These are phyloP conservation scores for Candida rishiriensis DNA, from an alignment of 805 yeast genomes.

Conservation along the genomic window DNA sequence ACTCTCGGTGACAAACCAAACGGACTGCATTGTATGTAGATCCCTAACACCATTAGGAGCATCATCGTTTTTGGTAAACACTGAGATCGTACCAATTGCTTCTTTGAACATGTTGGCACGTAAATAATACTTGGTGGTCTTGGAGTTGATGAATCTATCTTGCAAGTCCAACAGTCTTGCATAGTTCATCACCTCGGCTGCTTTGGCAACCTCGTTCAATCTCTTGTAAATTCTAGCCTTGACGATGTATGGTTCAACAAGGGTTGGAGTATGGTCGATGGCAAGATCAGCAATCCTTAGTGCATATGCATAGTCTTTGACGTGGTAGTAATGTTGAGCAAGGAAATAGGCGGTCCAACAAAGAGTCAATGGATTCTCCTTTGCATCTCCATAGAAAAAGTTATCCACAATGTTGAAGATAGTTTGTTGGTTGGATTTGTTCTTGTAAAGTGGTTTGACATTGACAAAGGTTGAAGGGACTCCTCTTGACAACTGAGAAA, in stretches of 20 bases:
- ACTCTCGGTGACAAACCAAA: conserved; percentile 81
- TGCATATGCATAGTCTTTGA: conserved; percentile 53
- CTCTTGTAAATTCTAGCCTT: conserved; percentile 81
- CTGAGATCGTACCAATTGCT: conserved; percentile 67
- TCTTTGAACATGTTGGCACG: conserved; percentile 71
- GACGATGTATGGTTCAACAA: conserved; percentile 75
- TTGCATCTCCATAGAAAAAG: conserved; percentile 33
- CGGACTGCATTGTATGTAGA: conserved; percentile 83
- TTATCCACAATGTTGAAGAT: conserved; percentile 53
- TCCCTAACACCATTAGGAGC: conserved; percentile 81
- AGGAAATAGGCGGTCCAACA: conserved; percentile 76
- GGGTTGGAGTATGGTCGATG: conserved; percentile 70
- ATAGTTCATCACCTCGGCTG: conserved; percentile 59
- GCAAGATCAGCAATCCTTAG: conserved; percentile 55
- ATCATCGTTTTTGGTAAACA: conserved; percentile 84
- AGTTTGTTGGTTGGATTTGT: conserved; percentile 32
- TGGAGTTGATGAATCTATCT: conserved; percentile 88
- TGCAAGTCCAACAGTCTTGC: conserved; percentile 79
- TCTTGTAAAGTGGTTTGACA: conserved; percentile 72
- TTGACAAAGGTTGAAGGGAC: conserved; percentile 89
- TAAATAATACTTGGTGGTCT: conserved; percentile 76
- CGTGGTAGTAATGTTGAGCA: conserved; percentile 68
- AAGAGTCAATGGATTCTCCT: conserved; percentile 37
- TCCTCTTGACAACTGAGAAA: conserved; percentile 64
- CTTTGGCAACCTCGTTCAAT: conserved; percentile 53